Percentiles rank a stretch among this genome's conserved stretches.
These are phyloP conservation scores for Lipomyces lipofer DNA, from an alignment of 805 yeast genomes.

Conservation along the genomic window DNA sequence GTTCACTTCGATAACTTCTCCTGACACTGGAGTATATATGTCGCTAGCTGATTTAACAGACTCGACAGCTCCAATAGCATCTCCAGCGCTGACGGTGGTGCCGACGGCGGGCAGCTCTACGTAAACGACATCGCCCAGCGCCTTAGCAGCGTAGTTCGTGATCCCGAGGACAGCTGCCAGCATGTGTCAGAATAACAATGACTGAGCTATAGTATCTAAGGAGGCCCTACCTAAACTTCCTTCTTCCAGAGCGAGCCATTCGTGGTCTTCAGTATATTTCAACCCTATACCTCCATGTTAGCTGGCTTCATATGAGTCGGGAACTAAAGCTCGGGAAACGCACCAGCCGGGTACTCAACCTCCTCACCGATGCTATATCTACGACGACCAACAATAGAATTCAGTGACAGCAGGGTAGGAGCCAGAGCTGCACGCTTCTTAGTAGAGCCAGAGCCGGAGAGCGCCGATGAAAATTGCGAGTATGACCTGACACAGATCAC, in stretches of 20 bases:
- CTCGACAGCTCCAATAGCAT: conserved; percentile 89
- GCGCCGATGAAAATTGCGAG: too few relatives aligned
- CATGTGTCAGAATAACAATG: conserved; percentile 45
- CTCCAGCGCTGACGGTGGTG: conserved; percentile 64
- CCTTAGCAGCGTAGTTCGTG: conserved; percentile 92
- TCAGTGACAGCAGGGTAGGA: too few relatives aligned
- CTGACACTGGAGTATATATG: conserved; percentile 83
- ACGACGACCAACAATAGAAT: not conserved
- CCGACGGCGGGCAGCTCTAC: conserved; percentile 85
- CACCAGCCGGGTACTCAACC: not conserved
- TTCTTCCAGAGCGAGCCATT: conserved; percentile 85
- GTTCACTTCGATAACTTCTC: conserved; percentile 74
- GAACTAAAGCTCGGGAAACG: not conserved
- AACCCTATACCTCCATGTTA: conserved; percentile 8
- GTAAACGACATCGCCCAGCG: conserved; percentile 94
- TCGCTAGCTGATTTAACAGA: conserved; percentile 93
- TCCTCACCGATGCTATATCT: not conserved
- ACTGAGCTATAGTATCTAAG: not conserved
- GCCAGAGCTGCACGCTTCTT: too few relatives aligned
- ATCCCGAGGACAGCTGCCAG: conserved; percentile 60
- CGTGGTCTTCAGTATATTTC: conserved; percentile 70
- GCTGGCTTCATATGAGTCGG: not conserved
- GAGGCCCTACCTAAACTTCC: conserved; percentile 57
- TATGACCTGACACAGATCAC: too few relatives aligned
- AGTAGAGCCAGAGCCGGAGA: too few relatives aligned